Conservation (phyloP, 2,329 filamentous ascomycete genomes). For the Thermothelomyces thermophilus region DNA sequence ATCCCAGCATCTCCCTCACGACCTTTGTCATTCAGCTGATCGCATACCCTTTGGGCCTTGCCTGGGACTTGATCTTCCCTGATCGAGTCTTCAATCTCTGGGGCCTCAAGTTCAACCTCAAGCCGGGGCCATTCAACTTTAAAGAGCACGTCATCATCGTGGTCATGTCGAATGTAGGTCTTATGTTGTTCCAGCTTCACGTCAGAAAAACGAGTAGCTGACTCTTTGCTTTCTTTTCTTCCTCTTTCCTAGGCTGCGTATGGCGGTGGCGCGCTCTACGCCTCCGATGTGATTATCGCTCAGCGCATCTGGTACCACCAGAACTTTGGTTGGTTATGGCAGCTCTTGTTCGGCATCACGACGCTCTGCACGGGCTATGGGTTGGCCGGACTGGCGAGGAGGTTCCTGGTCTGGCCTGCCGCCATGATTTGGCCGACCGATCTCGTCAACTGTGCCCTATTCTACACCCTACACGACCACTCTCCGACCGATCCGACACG, state of each 20-base stretch:
- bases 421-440: slow-evolving; percentile 60
- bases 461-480: slow-evolving; percentile 59
- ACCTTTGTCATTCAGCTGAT: slow-evolving; percentile 58
- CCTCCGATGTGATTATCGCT: slow-evolving; percentile 45
- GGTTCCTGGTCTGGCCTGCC: slow-evolving; percentile 55
- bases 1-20: slow-evolving; percentile 52
- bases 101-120: slow-evolving; percentile 50
- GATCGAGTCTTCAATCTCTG: slow-evolving; percentile 45
- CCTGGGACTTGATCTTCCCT: slow-evolving; percentile 50
- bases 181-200: background rate
- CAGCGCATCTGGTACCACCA: slow-evolving; percentile 53
- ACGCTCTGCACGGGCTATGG: slow-evolving; percentile 60
- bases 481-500: slow-evolving; percentile 43
- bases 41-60: slow-evolving; percentile 51
- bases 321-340: slow-evolving; percentile 51
- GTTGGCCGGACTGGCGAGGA: slow-evolving; percentile 51
- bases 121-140: slow-evolving; percentile 52
- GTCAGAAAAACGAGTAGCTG: background rate
- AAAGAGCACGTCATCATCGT: slow-evolving; percentile 58
- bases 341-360: slow-evolving; percentile 53
- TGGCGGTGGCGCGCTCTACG: slow-evolving; percentile 51
- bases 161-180: slow-evolving; percentile 56
- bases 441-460: slow-evolving; percentile 55
- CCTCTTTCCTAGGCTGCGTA: slow-evolving; percentile 46
- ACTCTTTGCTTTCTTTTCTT: no score